These are phyloP conservation scores for Alternaria sp. DNA, from an alignment of 2,329 filamentous ascomycete genomes.

Conservation along the genomic window DNA sequence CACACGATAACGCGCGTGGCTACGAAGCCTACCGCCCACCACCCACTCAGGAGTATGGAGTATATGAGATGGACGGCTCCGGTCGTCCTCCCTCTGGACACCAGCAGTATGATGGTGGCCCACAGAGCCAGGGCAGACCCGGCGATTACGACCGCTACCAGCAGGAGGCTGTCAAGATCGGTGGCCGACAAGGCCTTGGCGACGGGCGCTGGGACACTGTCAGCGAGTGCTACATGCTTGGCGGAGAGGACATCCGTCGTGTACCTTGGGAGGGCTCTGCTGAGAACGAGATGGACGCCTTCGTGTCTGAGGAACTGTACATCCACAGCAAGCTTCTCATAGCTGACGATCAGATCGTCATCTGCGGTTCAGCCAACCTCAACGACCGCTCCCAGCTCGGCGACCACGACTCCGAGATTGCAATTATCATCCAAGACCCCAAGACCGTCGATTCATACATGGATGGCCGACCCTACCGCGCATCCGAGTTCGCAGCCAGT, in stretches of 20 bases:
- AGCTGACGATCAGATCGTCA: conserved; percentile 80
- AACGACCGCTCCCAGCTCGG: conserved; percentile 80
- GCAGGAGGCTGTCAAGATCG: conserved; percentile 64
- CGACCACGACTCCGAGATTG: conserved; percentile 85
- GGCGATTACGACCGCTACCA: conserved; percentile 74
- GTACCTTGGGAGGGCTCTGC: conserved; percentile 65
- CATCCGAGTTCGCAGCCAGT: conserved; percentile 76
- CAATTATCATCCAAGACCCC: conserved; percentile 84
- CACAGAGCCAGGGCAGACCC: conserved; percentile 29
- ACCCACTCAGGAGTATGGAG: conserved; percentile 46
- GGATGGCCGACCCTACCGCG: conserved; percentile 74
- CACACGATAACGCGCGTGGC: conserved; percentile 50
- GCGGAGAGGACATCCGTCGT: conserved; percentile 71
- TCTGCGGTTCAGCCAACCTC: conserved; percentile 77
- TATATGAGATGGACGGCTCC: conserved; percentile 41
- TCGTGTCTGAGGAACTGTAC: conserved; percentile 68
- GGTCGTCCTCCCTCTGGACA: conserved; percentile 20
- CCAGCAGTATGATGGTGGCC: conserved; percentile 27
- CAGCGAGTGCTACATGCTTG: conserved; percentile 81
- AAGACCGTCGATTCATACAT: conserved; percentile 73
- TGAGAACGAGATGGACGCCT: conserved; percentile 64
- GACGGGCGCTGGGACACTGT: conserved; percentile 75
- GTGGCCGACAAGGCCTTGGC: conserved; percentile 53
- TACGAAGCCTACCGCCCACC: conserved; percentile 44
- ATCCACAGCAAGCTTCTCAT: conserved; percentile 76